Percentiles rank a stretch among this genome's conserved stretches.
Evolutionary conservation across 352 stramenopile genomes (phyloP).

Genomic region (Pythium rishiriense): DNA sequence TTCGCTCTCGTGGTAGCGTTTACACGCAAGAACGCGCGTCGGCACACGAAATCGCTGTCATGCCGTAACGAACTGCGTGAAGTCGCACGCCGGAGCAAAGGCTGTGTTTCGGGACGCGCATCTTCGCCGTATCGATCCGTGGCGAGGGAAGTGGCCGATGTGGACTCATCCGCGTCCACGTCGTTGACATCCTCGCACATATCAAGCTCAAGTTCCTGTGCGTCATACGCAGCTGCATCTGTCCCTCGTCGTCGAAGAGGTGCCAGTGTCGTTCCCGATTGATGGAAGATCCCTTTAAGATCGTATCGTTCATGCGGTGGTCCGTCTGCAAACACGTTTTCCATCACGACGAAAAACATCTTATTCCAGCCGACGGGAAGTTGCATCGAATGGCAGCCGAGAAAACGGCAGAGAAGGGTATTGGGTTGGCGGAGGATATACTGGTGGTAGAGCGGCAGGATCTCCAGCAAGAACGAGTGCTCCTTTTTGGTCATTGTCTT

Average conservation of each 20-base stretch:
- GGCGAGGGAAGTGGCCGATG: background rate
- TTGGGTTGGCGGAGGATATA: constrained; percentile 84
- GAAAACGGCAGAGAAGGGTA: constrained; percentile 76
- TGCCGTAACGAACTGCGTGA: constrained; percentile 68
- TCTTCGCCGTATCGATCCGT: constrained; percentile 16
- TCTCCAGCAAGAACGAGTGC: constrained; percentile 79
- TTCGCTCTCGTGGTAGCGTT: constrained; percentile 75
- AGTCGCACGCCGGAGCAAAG: constrained; percentile 42
- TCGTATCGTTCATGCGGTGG: constrained; percentile 82
- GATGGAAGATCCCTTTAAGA: constrained; percentile 81
- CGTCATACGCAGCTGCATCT: constrained; percentile 20
- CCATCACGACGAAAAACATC: constrained; percentile 91
- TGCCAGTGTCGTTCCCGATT: constrained; percentile 30
- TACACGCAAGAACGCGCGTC: constrained; percentile 63
- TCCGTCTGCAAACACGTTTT: constrained; percentile 82
- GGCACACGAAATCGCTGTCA: constrained; percentile 79
- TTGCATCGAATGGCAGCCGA: constrained; percentile 88
- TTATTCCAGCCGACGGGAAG: constrained; percentile 89
- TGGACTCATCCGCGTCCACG: constrained; percentile 8
- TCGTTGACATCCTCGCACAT: constrained; percentile 2
- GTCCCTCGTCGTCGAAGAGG: constrained; percentile 15
- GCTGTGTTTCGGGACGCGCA: constrained; percentile 50
- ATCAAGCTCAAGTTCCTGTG: constrained; percentile 8
- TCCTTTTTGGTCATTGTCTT: constrained; percentile 91
- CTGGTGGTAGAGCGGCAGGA: constrained; percentile 83